Evolutionary conservation across 164 flowering plant species (phyloP), one percentile per base, ranked within the genome.

Genomic region (Magnolia changhungtana): DNA sequence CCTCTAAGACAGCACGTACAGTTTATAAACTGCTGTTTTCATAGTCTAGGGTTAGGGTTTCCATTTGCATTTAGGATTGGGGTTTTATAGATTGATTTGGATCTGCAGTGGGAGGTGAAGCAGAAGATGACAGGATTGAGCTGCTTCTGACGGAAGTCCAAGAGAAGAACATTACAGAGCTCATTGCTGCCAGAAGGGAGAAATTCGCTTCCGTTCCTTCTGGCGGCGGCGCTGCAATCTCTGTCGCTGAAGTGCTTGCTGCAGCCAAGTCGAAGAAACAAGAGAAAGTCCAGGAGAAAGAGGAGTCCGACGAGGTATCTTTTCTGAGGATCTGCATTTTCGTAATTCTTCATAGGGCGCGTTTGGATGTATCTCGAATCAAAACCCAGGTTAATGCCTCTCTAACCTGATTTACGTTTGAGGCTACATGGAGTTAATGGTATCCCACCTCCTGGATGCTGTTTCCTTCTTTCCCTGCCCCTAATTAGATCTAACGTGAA

Each of bases 221-320:
- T 31, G 78, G 78, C 21, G 86, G 86, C 72, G 88, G 86, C 73
- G 85, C 80, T 72, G 82, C 14, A 59, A 83, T 52, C 14, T 81
- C 64, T n/a, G 85, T 61, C 29, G 76, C 80, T 29, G 78, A 76
- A 16, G 82, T 78, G 7, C 71, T 75, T 1, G 76, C 69, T 16
- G 84, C 75, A 29, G 80, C 72, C 64, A 86, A 73, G 27, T 81
- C 72, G 45, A 85, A 86, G 86, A 81, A 84, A 72, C 87, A 86
- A 70, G 85, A 82, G 75, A 27, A 27, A 27, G 29, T 27, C 29
- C 0, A 27, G 29, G 29, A 27, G 29, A 27, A 27, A 27, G 29
- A 85, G 55, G 86, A 86, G 27, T 82, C 87, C 5, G 89, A 86
- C 67, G 87, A 86, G 63, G 86, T 86, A 72, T 8, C 7, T 16